Evolutionary conservation across 1,284 basidiomycete species (phyloP), one percentile per base, ranked within the genome.

Genomic region (Uromyces viciae-fabae): DNA sequence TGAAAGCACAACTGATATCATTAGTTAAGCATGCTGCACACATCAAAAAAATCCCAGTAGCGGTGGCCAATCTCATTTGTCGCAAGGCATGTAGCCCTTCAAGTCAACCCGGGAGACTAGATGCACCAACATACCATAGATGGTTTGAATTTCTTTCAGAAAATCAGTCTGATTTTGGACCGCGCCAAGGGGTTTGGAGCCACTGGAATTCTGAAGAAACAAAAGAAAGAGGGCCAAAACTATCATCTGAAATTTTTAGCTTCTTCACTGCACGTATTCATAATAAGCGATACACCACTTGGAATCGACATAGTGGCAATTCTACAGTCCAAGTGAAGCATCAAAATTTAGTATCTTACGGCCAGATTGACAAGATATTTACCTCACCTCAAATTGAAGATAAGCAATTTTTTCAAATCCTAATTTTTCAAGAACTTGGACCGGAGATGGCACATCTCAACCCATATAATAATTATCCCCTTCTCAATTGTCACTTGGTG

Each of bases 161-260:
- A 31, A 64, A 64, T 64, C 17, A 19, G 11, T 36, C 60, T 17
- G 40, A 36, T 36, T 64, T 64, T 36, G 40, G 40, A 17, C 60
- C n/a, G n/a, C 60, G 36, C 36, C 40, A 38, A 38, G 36, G 28
- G 60, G 36, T 28, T 64, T 64, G 33, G 15, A 38, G 60, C 33
- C 60, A 38, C n/a, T n/a, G n/a, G n/a, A 64, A 38, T 38, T 64
- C 40, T 64, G 22, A 64, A n/a, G 60, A 64, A 36, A 38, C 60
- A 64, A 31, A 64, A 64, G n/a, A n/a, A n/a, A n/a, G n/a, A n/a
- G n/a, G n/a, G n/a, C n/a, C n/a, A n/a, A n/a, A n/a, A n/a, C n/a
- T n/a, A n/a, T n/a, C n/a, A n/a, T n/a, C n/a, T n/a, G n/a, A n/a
- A n/a, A n/a, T n/a, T n/a, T n/a, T n/a, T n/a, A n/a, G n/a, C n/a